These are phyloP conservation scores for Patellifolia procumbens DNA, from an alignment of 179 eudicot species.

Conservation along the genomic window DNA sequence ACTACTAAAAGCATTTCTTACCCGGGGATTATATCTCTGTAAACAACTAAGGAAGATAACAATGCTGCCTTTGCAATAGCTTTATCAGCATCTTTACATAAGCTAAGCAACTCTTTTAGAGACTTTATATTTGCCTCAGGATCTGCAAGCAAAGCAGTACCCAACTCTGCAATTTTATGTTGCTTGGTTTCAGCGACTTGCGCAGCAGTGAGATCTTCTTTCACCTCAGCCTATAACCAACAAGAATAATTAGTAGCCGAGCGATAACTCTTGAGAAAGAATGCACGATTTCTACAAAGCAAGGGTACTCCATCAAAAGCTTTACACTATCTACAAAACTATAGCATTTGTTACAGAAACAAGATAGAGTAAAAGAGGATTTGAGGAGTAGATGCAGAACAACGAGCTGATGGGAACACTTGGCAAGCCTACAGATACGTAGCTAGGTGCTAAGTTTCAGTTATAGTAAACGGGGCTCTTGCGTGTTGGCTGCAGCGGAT, in stretches of 20 bases:
- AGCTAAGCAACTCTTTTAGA: slow-evolving; percentile 73
- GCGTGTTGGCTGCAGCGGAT: too few species aligned
- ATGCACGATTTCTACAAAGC: neutral
- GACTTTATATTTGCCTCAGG: slow-evolving; percentile 77
- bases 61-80: slow-evolving; percentile 59
- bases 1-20: slow-evolving; percentile 27
- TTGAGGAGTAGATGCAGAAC: too few species aligned
- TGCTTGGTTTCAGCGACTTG: slow-evolving; percentile 63
- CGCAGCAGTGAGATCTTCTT: slow-evolving; percentile 71
- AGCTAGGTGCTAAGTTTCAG: too few species aligned
- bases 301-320: neutral
- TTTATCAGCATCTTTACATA: slow-evolving; percentile 65
- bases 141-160: slow-evolving; percentile 73
- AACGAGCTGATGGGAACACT: too few species aligned
- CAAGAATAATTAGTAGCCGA: slow-evolving; percentile 13
- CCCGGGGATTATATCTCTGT: slow-evolving; percentile 96
- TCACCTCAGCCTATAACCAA: slow-evolving; percentile 72
- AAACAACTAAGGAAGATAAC: slow-evolving; percentile 75
- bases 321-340: neutral
- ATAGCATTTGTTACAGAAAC: neutral
- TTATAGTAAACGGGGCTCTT: too few species aligned
- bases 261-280: neutral
- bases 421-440: too few species aligned
- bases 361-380: too few species aligned
- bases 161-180: slow-evolving; percentile 79